Evolutionary conservation across 352 stramenopile species (phyloP).

Genomic region (Phytophthora foliorum): DNA sequence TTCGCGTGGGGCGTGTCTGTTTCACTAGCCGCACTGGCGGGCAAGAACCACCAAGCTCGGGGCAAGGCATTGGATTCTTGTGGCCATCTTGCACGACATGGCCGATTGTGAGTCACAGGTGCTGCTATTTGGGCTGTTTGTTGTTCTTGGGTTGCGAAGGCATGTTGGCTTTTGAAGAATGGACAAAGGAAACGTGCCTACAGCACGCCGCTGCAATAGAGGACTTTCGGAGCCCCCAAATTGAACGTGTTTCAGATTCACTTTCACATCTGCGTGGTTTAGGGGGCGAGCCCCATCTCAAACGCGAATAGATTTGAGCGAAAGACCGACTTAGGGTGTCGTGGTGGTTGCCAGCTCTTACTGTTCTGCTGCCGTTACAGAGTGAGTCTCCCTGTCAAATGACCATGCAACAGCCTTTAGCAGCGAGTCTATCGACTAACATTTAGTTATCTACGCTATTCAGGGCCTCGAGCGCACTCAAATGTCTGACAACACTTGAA

Average conservation of each 20-base stretch:
- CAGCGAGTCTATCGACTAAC: constrained; percentile 4
- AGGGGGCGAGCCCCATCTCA: constrained; percentile 1
- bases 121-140: too few relatives aligned
- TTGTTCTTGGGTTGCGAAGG: too few relatives aligned
- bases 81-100: too few relatives aligned
- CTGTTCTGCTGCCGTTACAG: constrained; percentile 19
- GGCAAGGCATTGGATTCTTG: too few relatives aligned
- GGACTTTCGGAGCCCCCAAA: constrained; percentile 2
- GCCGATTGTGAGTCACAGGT: too few relatives aligned
- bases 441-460: constrained; percentile 2
- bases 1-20: too few relatives aligned
- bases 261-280: constrained; percentile 43
- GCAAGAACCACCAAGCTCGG: too few relatives aligned
- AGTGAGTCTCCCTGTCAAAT: constrained; percentile 19
- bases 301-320: constrained; percentile 2
- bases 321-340: constrained; percentile 19
- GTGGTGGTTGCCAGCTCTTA: constrained; percentile 37
- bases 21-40: too few relatives aligned
- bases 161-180: too few relatives aligned
- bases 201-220: too few relatives aligned
- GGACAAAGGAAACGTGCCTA: too few relatives aligned
- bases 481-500: constrained; percentile 42
- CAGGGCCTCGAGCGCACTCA: constrained; percentile 40
- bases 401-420: not conserved
- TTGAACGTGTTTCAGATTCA: constrained; percentile 8